phyloP scores from a whole-genome alignment of 441 rosid genomes.

The Erysimum cheiri region DNA sequence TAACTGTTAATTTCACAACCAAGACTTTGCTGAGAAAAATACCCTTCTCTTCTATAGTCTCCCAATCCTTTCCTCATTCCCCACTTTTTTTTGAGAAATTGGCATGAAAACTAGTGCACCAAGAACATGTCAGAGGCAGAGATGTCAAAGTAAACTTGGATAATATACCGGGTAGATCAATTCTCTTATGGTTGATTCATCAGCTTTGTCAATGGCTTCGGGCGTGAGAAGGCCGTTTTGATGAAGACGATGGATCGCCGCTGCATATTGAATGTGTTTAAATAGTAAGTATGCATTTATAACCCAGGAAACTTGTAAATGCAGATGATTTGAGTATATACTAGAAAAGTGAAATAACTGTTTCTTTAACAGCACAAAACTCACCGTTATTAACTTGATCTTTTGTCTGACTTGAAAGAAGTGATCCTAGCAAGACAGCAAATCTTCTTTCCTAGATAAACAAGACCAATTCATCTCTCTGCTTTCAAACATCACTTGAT shows the following conservation, averaged over 20 bases:
- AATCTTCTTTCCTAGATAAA: constrained; percentile 82
- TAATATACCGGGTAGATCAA: constrained; percentile 84
- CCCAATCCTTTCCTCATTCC: not conserved
- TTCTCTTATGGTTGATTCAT: constrained; percentile 74
- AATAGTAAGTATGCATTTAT: constrained; percentile 7
- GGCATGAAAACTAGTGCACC: not conserved
- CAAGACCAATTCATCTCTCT: constrained; percentile 13
- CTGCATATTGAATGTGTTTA: constrained; percentile 50
- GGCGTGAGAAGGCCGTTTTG: constrained; percentile 75
- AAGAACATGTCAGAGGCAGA: constrained; percentile 3
- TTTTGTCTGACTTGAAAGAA: constrained; percentile 95
- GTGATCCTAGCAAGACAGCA: constrained; percentile 79
- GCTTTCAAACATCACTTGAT: not conserved
- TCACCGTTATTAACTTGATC: constrained; percentile 76
- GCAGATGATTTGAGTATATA: not conserved
- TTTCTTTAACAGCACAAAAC: constrained; percentile 39
- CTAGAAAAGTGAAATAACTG: not conserved
- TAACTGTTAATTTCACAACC: not conserved
- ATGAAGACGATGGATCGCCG: constrained; percentile 85
- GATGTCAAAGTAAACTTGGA: not conserved
- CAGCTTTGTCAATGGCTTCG: constrained; percentile 77
- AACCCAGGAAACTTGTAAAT: not conserved
- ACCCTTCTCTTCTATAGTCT: not conserved
- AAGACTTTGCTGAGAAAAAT: not conserved
- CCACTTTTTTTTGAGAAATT: not conserved